Base-by-base conservation (phyloP, 2,329 filamentous ascomycete genomes). In the Fusarium multiceps region DNA sequence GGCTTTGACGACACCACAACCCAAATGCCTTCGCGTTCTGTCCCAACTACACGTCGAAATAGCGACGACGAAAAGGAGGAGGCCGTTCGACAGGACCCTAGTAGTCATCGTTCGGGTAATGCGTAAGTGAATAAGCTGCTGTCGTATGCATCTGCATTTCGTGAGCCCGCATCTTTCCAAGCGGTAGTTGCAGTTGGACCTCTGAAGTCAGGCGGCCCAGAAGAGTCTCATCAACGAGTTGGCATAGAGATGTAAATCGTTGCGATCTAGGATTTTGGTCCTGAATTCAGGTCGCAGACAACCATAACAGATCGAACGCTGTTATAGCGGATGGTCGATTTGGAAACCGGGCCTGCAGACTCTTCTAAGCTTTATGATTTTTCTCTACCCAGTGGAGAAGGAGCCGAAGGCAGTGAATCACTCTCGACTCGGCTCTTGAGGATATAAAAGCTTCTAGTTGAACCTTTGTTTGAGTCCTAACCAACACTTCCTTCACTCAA, bases 51-150 rank as follows among this genome's bases (percentile, higher is more conserved):
- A 66, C 89, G 94, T 71, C 92, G 94, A 71, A 97, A 97, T 78
- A 98, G 95, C 56, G 92, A 98, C 77, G 92, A 95, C 72, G 93
- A 97, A 75, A 94, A 95, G 76, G 92, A 94, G 76, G 89, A 91
- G 72, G 88, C 90, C 68, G 88, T 92, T 75, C 85, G 89, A 69
- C 86, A 91, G 78, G 86, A 91, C 73, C 85, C 88, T n/a, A 89
- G 90, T 37, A 90, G 90, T 74, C 91, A 92, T 76, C 87, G 92
- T 59, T 89, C 91, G 49, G 90, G 88, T 53, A 92, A 93, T 79
- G 89, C 90, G 93, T 96, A 89, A 89, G 93, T 94, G 20, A 63
- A 57, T 10, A 18, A 49, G 32, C 37, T 32, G 32, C 45, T 21
- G 32, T 51, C 27, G 16, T 43, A 58, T 49, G 47, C 48, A 41